Evolutionary conservation across 306 rosid genomes (phyloP).

Genomic region (Casuarina glauca): DNA sequence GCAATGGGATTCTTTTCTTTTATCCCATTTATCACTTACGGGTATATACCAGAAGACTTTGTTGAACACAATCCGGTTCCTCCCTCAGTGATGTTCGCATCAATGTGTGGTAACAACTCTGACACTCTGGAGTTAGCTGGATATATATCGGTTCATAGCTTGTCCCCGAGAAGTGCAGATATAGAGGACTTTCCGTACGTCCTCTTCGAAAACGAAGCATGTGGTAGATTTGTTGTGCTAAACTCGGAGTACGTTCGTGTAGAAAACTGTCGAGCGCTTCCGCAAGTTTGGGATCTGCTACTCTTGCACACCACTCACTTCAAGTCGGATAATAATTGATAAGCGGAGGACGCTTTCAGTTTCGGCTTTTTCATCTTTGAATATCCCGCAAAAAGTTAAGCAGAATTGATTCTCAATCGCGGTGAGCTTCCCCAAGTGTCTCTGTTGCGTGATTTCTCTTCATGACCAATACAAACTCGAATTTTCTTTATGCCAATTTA

Average conservation of each 20-base stretch:
- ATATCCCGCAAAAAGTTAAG: neutral
- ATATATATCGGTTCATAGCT: neutral
- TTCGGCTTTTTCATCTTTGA: constrained; percentile 2
- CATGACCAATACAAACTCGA: neutral
- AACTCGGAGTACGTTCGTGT: neutral
- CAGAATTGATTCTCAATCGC: constrained; percentile 7
- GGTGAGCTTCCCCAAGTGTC: neutral
- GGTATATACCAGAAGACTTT: too few species aligned
- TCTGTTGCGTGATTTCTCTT: neutral
- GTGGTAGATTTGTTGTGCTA: neutral
- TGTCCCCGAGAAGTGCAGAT: neutral
- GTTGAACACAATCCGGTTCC: too few species aligned
- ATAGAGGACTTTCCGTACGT: too few species aligned
- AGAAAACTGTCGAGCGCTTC: neutral
- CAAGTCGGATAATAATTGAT: neutral
- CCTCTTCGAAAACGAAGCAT: too few species aligned
- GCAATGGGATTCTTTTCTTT: too few species aligned
- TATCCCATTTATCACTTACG: too few species aligned
- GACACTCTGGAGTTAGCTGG: too few species aligned
- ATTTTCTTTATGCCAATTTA: neutral
- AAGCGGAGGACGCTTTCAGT: neutral
- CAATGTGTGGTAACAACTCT: too few species aligned
- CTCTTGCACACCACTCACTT: neutral
- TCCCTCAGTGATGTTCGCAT: too few species aligned
- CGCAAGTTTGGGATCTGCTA: neutral